A percentile compares a stretch with the other conserved stretches of the same genome.
Conservation (phyloP, 305 asterid genomes). For the Stenogyne calaminthoides region DNA sequence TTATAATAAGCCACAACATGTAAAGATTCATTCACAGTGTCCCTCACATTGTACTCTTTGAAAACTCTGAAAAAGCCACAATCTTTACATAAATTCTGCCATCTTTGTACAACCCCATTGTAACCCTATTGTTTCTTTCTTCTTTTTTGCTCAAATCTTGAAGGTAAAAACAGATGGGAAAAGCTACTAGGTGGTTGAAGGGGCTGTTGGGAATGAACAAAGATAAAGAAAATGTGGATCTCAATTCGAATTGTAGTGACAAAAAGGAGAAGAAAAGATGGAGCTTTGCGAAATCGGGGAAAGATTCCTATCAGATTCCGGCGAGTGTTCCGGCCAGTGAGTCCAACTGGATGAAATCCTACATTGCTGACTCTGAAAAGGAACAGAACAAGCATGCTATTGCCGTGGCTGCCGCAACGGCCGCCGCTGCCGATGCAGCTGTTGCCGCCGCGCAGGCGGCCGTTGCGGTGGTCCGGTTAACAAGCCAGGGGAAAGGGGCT, state of each 20-base stretch:
- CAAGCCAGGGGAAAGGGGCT: slow-evolving; percentile 67
- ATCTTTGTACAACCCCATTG: slow-evolving; percentile 19
- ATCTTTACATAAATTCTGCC: slow-evolving; percentile 31
- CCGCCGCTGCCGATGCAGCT: slow-evolving; percentile 93
- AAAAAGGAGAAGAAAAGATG: slow-evolving; percentile 56
- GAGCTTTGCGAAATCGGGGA: slow-evolving; percentile 57
- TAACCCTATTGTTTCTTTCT: slow-evolving; percentile 14
- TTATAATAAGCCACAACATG: slow-evolving; percentile 45
- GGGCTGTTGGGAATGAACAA: slow-evolving; percentile 67
- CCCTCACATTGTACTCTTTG: slow-evolving; percentile 32
- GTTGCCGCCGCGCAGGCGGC: slow-evolving; percentile 97
- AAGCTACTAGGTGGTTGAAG: slow-evolving; percentile 74
- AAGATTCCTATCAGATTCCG: slow-evolving; percentile 47
- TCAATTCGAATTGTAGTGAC: slow-evolving; percentile 43
- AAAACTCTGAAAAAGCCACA: slow-evolving; percentile 13
- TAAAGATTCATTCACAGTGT: slow-evolving; percentile 51
- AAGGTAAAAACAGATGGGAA: slow-evolving; percentile 50
- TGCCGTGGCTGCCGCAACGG: slow-evolving; percentile 90
- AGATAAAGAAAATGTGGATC: slow-evolving; percentile 51
- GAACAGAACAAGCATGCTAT: slow-evolving; percentile 73
- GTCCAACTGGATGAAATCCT: slow-evolving; percentile 62
- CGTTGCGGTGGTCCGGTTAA: slow-evolving; percentile 67
- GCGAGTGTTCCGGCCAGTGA: slow-evolving; percentile 38
- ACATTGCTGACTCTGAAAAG: slow-evolving; percentile 48
- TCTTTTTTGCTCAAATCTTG: neutral